Percentiles rank a stretch among this genome's conserved stretches.
Conservation (phyloP, 805 yeast genomes). For the Barnettozyma sp. region DNA sequence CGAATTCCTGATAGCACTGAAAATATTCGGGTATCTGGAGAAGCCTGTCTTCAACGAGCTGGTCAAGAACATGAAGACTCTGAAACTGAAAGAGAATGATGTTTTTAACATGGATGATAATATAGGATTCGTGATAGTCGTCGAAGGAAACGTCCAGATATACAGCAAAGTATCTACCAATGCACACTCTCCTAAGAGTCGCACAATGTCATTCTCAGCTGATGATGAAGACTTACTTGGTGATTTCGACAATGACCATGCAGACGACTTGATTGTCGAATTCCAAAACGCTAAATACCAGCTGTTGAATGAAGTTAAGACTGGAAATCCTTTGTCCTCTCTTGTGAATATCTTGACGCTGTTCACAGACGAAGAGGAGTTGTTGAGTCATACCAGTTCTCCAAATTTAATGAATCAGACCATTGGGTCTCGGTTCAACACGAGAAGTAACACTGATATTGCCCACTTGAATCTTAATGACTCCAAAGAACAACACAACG, state of each 20-base stretch:
- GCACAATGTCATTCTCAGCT: slow-evolving; percentile 5
- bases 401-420: slow-evolving; percentile 6
- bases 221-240: slow-evolving; percentile 20
- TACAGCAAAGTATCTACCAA: slow-evolving; percentile 45
- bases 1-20: slow-evolving; percentile 84
- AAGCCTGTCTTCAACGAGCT: slow-evolving; percentile 86
- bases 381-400: slow-evolving; percentile 4
- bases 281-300: slow-evolving; percentile 62
- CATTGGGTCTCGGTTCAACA: slow-evolving; percentile 1
- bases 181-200: slow-evolving; percentile 9
- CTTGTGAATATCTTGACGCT: slow-evolving; percentile 72
- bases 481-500: background rate
- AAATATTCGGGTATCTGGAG: slow-evolving; percentile 90
- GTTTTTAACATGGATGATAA: slow-evolving; percentile 64
- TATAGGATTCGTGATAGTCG: slow-evolving; percentile 85
- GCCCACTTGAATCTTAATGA: slow-evolving; percentile 18
- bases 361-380: slow-evolving; percentile 42
- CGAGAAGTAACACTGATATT: slow-evolving; percentile 11
- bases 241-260: slow-evolving; percentile 18
- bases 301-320: slow-evolving; percentile 68
- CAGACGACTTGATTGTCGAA: slow-evolving; percentile 25
- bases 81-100: slow-evolving; percentile 72
- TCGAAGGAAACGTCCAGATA: slow-evolving; percentile 83
- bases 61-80: slow-evolving; percentile 87
- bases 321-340: slow-evolving; percentile 83